These are phyloP conservation scores for Geotrichum restrictum DNA, from an alignment of 1,139 yeast genomes.

Conservation along the genomic window DNA sequence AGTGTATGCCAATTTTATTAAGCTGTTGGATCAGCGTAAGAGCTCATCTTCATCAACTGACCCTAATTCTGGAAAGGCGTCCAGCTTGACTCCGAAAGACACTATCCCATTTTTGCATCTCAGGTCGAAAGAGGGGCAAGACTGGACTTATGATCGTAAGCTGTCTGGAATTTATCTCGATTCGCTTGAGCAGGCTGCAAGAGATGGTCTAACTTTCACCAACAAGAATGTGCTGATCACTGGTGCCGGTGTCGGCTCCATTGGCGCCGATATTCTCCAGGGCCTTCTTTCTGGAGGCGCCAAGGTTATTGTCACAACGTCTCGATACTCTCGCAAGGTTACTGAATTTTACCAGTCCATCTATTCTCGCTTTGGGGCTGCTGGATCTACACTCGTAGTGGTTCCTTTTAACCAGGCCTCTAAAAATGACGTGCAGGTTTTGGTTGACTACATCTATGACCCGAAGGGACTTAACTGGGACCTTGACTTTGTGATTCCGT, in stretches of 20 bases:
- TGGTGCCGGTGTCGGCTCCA: constrained; percentile 98
- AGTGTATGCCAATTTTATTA: constrained; percentile 71
- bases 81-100: constrained; percentile 47
- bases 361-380: constrained; percentile 87
- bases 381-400: constrained; percentile 86
- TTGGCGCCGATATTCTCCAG: constrained; percentile 94
- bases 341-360: constrained; percentile 93
- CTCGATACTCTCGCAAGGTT: constrained; percentile 88
- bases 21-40: constrained; percentile 53
- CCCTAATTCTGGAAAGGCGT: constrained; percentile 38
- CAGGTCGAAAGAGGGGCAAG: constrained; percentile 70
- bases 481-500: constrained; percentile 90
- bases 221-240: constrained; percentile 87
- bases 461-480: constrained; percentile 95
- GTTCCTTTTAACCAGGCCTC: constrained; percentile 99
- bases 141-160: constrained; percentile 79
- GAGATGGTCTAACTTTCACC: constrained; percentile 83
- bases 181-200: constrained; percentile 88
- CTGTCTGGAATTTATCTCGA: constrained; percentile 77
- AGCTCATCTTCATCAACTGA: constrained; percentile 24
- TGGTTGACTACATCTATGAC: constrained; percentile 80
- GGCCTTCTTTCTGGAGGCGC: constrained; percentile 98
- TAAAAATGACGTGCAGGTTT: constrained; percentile 83
- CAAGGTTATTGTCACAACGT: constrained; percentile 90
- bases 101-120: constrained; percentile 93